These are phyloP conservation scores for Phytophthora sp. DNA, from an alignment of 352 stramenopile genomes.

Conservation along the genomic window DNA sequence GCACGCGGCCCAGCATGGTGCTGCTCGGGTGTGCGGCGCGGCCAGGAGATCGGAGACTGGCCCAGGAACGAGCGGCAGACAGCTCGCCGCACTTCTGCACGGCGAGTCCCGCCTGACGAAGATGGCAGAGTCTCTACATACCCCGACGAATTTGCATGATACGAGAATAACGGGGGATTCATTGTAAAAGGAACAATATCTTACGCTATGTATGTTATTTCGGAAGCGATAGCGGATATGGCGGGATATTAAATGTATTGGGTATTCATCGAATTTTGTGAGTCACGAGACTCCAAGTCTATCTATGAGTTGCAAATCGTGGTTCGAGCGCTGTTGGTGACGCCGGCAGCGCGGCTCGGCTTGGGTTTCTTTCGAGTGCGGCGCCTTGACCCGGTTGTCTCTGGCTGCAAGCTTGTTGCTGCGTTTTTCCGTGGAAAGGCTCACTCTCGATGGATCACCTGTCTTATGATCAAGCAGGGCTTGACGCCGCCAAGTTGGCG, in stretches of 20 bases:
- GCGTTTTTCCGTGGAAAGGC: not conserved
- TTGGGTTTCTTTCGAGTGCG: not conserved
- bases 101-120: constrained; percentile 13
- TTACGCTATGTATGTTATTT: too few relatives aligned
- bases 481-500: too few relatives aligned
- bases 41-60: constrained; percentile 32
- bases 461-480: not conserved
- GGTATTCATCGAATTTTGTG: constrained; percentile 8
- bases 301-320: constrained; percentile 25
- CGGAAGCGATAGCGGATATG: too few relatives aligned
- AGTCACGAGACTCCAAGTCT: not conserved
- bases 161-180: not conserved
- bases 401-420: not conserved
- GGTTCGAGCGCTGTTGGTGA: not conserved
- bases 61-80: too few relatives aligned
- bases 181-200: too few relatives aligned
- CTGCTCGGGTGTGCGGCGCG: not conserved
- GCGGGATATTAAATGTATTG: not conserved
- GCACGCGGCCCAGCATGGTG: constrained; percentile 56
- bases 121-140: constrained; percentile 21
- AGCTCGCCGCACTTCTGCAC: constrained; percentile 13
- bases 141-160: not conserved
- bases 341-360: too few relatives aligned
- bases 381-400: not conserved
- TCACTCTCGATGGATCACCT: not conserved